Evolutionary conservation across 2,329 filamentous ascomycete genomes (phyloP), one percentile per base, ranked within the genome.

Genomic region (Pseudocercospora pini-densiflorae): DNA sequence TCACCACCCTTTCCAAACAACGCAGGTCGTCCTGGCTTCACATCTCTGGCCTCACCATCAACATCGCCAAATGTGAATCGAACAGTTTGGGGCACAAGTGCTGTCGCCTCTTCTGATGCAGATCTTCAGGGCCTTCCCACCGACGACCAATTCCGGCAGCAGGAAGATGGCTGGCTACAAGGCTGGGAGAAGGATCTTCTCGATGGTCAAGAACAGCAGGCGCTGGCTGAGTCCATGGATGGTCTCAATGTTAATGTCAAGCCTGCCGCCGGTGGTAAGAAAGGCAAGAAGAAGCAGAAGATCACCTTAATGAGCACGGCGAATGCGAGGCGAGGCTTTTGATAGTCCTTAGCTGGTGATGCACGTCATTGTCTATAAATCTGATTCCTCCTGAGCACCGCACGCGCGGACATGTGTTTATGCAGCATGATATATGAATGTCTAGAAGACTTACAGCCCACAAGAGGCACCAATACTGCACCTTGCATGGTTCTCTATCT

Each of bases 51-150:
- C 0, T 90, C 89, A 1, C 89, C 94, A 71, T 94, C 92, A 3
- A 94, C 92, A 1, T 96, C 92, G 68, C 93, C 94, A 0, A 89
- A 88, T 6, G 87, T 88, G 0, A 83, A 87, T 47, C 89, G 89
- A 68, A 98, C 94, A 0, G 92, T 98, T 0, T 98, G 94, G 94
- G 94, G 94, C n/a, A 98, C 94, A 0, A 85, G 87, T 3, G 88
- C 86, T 0, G 81, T 97, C 2, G 75, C 82, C 2, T 82, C 88
- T 3, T 88, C 89, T 1, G 85, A 86, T 10, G 73, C 88, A 29
- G 79, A 79, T 29, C 19, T 27, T 9, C 77, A 84, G 2, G 68
- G 79, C 10, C 73, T 77, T 10, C 76, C 80, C 29, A 79, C 79
- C 3, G 79, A 80, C 45, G 73, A 79, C n/a, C 68, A 72, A 14